A percentile compares a stretch with the other conserved stretches of the same genome.
Conservation (phyloP, 1,284 basidiomycete genomes). For the Pisolithus thermaeus region DNA sequence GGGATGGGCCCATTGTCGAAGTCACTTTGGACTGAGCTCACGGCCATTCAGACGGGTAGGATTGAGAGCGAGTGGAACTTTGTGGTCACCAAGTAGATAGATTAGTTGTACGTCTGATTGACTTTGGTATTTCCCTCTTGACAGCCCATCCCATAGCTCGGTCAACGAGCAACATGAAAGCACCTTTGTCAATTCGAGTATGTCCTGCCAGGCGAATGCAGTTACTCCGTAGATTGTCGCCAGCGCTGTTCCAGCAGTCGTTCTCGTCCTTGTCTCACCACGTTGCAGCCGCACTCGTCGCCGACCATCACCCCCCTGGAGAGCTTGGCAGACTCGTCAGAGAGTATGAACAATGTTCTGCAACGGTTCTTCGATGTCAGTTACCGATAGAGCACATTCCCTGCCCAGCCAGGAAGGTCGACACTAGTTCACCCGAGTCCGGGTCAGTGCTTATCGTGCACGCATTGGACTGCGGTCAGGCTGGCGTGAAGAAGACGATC, state of each 20-base stretch:
- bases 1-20: constrained; percentile 87
- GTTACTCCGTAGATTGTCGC: no score
- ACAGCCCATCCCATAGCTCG: no score
- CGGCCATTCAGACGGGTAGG: constrained; percentile 86
- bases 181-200: no score
- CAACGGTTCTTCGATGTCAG: background rate
- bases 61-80: constrained; percentile 84
- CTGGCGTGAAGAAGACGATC: constrained; percentile 45
- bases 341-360: background rate
- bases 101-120: background rate
- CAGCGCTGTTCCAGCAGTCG: no score
- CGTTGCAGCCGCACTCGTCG: background rate
- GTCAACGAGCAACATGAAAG: no score
- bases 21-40: constrained; percentile 78
- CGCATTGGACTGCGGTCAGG: constrained; percentile 36
- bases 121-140: no score
- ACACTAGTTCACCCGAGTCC: constrained; percentile 23
- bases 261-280: background rate
- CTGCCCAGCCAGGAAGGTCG: background rate
- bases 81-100: constrained; percentile 35
- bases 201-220: no score
- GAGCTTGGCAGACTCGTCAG: background rate
- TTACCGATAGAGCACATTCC: background rate
- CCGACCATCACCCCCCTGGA: background rate
- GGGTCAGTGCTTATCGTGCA: constrained; percentile 58